A percentile compares a stretch with the other conserved stretches of the same genome.
These are phyloP conservation scores for Hawksworthiomyces lignivorus DNA, from an alignment of 2,329 filamentous ascomycete genomes.

Conservation along the genomic window DNA sequence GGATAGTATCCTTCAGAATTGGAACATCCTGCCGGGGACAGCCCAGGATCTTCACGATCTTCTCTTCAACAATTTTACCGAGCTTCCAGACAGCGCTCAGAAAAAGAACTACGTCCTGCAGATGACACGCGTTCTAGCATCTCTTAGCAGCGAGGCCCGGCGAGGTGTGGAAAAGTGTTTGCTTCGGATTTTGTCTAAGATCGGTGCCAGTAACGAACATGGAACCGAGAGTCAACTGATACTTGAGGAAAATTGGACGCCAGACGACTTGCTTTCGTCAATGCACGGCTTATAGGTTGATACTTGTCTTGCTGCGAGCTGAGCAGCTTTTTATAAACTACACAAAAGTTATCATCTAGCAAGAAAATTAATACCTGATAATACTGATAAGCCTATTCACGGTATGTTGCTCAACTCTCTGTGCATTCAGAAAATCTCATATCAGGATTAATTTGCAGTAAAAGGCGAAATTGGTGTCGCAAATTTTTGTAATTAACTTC, in stretches of 20 bases:
- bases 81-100: background rate
- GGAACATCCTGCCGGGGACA: background rate
- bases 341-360: too few species aligned
- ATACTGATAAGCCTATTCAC: too few species aligned
- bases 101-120: slow-evolving; percentile 3
- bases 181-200: slow-evolving; percentile 1
- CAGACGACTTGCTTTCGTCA: slow-evolving; percentile 7
- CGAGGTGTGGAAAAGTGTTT: slow-evolving; percentile 9
- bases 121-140: slow-evolving; percentile 7
- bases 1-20: background rate
- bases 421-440: too few species aligned
- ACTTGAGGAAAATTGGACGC: slow-evolving; percentile 5
- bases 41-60: slow-evolving; percentile 1
- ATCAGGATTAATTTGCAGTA: too few species aligned
- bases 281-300: slow-evolving; percentile 2
- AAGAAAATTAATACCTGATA: too few species aligned
- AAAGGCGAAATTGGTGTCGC: too few species aligned
- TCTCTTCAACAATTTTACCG: background rate
- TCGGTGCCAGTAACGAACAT: background rate
- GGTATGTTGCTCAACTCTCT: too few species aligned
- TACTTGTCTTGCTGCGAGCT: too few species aligned
- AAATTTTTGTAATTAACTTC: too few species aligned
- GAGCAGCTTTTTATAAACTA: too few species aligned
- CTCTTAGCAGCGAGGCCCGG: slow-evolving; percentile 6
- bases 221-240: too few species aligned